Evolutionary conservation across 768 basidiomycete genomes (phyloP).

Genomic region (Pilatotrama ljubarskyi): DNA sequence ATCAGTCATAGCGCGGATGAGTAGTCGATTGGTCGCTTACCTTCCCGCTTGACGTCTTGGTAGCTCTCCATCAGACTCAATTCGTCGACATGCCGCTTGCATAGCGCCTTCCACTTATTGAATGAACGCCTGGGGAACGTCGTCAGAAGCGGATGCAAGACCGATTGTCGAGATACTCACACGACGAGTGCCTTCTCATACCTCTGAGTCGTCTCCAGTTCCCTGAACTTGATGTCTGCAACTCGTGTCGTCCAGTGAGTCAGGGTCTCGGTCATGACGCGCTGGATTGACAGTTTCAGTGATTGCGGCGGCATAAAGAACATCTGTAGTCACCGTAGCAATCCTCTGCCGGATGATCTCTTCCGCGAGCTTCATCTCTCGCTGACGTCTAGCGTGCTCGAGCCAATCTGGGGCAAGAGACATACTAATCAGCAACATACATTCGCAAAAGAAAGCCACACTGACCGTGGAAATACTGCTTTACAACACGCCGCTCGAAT

Average conservation of each 20-base stretch:
- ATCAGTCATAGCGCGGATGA: background rate
- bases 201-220: constrained; percentile 60
- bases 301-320: background rate
- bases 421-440: background rate
- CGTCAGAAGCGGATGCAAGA: background rate
- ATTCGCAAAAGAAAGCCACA: background rate
- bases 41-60: constrained; percentile 77
- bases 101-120: constrained; percentile 66
- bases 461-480: constrained; percentile 39
- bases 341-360: constrained; percentile 40
- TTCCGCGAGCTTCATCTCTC: constrained; percentile 47
- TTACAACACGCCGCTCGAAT: constrained; percentile 42
- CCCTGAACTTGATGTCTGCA: constrained; percentile 71
- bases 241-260: constrained; percentile 70
- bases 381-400: constrained; percentile 37
- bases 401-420: constrained; percentile 47
- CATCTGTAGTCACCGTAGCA: constrained; percentile 38
- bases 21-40: constrained; percentile 35
- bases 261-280: constrained; percentile 49
- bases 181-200: constrained; percentile 38
- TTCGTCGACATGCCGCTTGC: constrained; percentile 66
- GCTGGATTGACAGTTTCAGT: constrained; percentile 38
- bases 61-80: constrained; percentile 83
- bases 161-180: constrained; percentile 30
- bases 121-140: constrained; percentile 49